Percentiles rank a stretch among this genome's conserved stretches.
These are phyloP conservation scores for Mycena pura DNA, from an alignment of 768 basidiomycete genomes.

Conservation along the genomic window DNA sequence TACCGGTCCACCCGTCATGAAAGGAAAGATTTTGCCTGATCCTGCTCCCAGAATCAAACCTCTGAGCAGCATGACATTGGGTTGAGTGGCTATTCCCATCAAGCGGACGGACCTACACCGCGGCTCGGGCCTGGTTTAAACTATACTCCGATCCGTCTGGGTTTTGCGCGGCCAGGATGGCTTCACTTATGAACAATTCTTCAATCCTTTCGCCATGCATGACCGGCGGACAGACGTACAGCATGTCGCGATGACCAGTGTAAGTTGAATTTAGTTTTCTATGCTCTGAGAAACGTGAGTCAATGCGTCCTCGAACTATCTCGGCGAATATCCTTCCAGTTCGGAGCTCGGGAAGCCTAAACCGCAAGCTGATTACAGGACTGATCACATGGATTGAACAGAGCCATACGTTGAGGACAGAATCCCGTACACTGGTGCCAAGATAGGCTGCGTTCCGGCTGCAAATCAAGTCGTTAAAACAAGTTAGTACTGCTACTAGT, in stretches of 20 bases:
- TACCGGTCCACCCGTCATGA: too few species aligned
- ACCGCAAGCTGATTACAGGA: neutral
- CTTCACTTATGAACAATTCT: neutral
- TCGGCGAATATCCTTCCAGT: neutral
- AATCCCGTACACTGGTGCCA: neutral
- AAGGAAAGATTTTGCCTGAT: neutral
- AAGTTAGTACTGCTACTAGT: neutral
- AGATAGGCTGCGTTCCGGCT: slow-evolving; percentile 11
- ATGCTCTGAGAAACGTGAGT: neutral
- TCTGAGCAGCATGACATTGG: neutral
- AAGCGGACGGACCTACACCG: neutral
- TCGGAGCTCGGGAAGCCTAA: neutral
- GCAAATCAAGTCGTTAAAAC: too few species aligned
- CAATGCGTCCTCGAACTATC: neutral
- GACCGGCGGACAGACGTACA: slow-evolving; percentile 7
- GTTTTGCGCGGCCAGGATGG: neutral
- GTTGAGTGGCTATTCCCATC: neutral
- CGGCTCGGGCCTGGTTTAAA: neutral
- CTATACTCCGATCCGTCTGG: slow-evolving; percentile 12
- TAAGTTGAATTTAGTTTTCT: neutral
- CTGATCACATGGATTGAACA: neutral
- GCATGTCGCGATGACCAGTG: neutral
- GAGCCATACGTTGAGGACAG: neutral
- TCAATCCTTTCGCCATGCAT: too few species aligned
- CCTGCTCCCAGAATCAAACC: slow-evolving; percentile 10